Conservation (phyloP, 2,329 filamentous ascomycete species). For the Thielaviopsis ethacetica region DNA sequence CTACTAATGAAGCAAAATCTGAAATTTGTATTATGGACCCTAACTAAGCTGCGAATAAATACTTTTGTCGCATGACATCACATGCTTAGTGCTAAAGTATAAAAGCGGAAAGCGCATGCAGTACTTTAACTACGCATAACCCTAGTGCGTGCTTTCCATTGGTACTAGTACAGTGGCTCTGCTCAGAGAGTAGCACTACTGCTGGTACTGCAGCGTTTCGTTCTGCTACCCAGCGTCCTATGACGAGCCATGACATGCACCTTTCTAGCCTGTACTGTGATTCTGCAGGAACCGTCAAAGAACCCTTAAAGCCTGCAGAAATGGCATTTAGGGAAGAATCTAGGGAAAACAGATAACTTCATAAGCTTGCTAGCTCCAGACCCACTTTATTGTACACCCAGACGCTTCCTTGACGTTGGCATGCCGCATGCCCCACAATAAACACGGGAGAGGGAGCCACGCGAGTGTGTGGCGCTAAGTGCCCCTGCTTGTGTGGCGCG, state of each 20-base stretch:
- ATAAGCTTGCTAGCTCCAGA: background rate
- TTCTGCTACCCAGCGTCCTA: background rate
- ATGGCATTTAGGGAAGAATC: background rate
- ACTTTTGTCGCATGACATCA: background rate
- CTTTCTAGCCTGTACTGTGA: background rate
- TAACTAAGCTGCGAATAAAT: no score
- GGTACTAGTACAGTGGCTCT: no score
- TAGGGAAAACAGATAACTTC: background rate
- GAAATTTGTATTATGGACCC: no score
- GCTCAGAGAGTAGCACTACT: background rate
- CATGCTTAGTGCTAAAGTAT: background rate
- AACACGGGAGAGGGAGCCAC: background rate
- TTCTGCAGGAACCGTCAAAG: background rate
- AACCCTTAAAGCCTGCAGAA: background rate
- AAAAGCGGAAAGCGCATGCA: no score
- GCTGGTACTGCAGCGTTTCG: background rate
- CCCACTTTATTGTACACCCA: background rate
- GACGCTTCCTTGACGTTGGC: background rate
- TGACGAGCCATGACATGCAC: background rate
- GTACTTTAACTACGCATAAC: no score
- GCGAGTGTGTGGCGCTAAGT: background rate
- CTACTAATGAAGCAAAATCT: background rate
- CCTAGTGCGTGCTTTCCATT: no score
- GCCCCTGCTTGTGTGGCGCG: background rate
- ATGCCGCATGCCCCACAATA: background rate